Percentiles rank a stretch among this genome's conserved stretches.
Evolutionary conservation across 352 stramenopile genomes (phyloP).

Genomic region (Albugo candida): DNA sequence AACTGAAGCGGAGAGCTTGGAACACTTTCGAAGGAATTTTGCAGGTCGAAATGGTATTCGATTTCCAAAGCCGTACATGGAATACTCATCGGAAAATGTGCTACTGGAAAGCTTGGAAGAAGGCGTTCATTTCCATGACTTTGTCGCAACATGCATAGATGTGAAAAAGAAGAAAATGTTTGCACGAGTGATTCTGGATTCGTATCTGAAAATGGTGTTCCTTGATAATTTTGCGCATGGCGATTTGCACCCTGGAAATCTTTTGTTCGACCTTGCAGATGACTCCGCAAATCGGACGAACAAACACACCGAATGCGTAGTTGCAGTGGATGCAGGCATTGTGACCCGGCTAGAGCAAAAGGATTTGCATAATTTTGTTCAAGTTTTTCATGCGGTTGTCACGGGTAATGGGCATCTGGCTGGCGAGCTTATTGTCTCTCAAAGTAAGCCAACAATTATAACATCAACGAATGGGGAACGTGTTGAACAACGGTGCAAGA

Average conservation of each 20-base stretch:
- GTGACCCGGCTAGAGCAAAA: slow-evolving; percentile 54
- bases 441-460: slow-evolving; percentile 23
- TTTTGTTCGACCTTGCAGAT: slow-evolving; percentile 42
- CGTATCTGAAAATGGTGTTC: slow-evolving; percentile 90
- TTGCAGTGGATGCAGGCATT: slow-evolving; percentile 72
- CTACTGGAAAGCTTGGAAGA: slow-evolving; percentile 83
- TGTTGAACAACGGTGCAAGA: slow-evolving; percentile 27
- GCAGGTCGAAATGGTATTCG: slow-evolving; percentile 23
- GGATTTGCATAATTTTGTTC: slow-evolving; percentile 69
- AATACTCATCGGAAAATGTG: slow-evolving; percentile 59
- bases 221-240: slow-evolving; percentile 89
- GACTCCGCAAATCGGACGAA: not conserved
- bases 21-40: slow-evolving; percentile 64
- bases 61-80: slow-evolving; percentile 57
- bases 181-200: slow-evolving; percentile 60
- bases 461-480: slow-evolving; percentile 12
- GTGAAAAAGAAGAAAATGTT: slow-evolving; percentile 31
- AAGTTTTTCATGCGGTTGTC: slow-evolving; percentile 69
- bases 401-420: slow-evolving; percentile 65
- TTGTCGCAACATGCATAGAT: slow-evolving; percentile 22
- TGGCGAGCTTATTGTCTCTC: slow-evolving; percentile 48
- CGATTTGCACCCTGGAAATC: slow-evolving; percentile 85
- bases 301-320: slow-evolving; percentile 14
- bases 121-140: slow-evolving; percentile 52
- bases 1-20: slow-evolving; percentile 79